Base-by-base conservation (phyloP, 1,284 basidiomycete species). In the Puccinia coronata region DNA sequence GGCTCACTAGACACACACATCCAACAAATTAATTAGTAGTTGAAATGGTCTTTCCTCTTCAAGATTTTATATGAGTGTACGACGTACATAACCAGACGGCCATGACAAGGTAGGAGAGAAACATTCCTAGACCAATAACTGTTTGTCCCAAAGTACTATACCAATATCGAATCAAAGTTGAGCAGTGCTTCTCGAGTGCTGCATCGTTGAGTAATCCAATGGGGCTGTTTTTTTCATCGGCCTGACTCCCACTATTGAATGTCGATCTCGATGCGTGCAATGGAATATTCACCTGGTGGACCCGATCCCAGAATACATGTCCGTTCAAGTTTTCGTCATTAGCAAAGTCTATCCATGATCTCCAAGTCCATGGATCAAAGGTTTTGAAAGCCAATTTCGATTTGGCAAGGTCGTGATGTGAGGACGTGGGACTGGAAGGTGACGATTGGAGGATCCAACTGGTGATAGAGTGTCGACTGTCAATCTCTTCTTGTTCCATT, bases 291-390 rank as follows among this genome's bases (percentile, higher is more conserved):
- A 69, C 4, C 4, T 69, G 41, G 36, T 69, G 41, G 28, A 28
- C 34, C 34, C n/a, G 67, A 18, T 51, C 28, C 67, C 67, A 69
- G 28, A 43, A 43, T n/a, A 69, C 67, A 20, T 49, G n/a, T 49
- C 28, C 67, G 28, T 47, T 34, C 6, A 69, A 18, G 28, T 43
- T 43, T n/a, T 69, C 67, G 41, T 69, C 67, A 49, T 73, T 73
- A 4, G 71, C 71, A 16, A 55, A 57, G 41, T 73, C 71, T 12
- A 73, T 25, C 71, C 71, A 73, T 12, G 71, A 73, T 57, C 53
- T 55, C 71, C 71, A 73, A 41, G 49, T 73, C 49, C 51, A 36
- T 2, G 71, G 71, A n/a, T 31, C 23, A 23, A 73, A 69, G 39
- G 28, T 67, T 36, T n/a, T 41, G n/a, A 25, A 39, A 20, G 11